phyloP scores from a whole-genome alignment of 306 rosid genomes.

The Rosa rugosa region DNA sequence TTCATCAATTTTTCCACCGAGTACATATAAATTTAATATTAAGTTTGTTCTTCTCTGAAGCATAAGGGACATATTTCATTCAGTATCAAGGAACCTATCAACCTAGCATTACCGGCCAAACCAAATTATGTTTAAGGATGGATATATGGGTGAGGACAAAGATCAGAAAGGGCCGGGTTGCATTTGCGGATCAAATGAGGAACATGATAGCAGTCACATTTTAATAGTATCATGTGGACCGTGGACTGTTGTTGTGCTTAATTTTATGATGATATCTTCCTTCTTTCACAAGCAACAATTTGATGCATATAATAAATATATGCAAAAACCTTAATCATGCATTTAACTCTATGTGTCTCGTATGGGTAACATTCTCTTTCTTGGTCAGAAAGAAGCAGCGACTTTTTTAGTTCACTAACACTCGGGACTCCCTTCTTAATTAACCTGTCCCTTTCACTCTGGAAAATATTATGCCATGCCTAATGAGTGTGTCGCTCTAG shows the following conservation, averaged over 20 bases:
- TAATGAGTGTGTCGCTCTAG: constrained; percentile 47
- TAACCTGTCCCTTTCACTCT: constrained; percentile 9
- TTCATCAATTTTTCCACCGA: neutral
- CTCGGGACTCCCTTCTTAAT: constrained; percentile 33
- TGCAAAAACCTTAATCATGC: constrained; percentile 21
- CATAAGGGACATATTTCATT: neutral
- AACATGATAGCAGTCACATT: constrained; percentile 43
- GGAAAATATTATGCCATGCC: constrained; percentile 22
- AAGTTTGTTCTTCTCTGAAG: neutral
- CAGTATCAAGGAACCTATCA: neutral
- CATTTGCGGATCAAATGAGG: constrained; percentile 1
- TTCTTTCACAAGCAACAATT: constrained; percentile 31
- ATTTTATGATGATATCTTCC: constrained; percentile 30
- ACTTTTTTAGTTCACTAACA: constrained; percentile 11
- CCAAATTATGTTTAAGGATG: neutral
- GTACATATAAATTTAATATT: neutral
- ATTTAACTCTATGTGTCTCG: neutral
- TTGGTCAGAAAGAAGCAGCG: constrained; percentile 18
- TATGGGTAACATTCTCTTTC: neutral
- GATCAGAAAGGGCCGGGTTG: neutral
- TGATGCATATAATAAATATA: constrained; percentile 2
- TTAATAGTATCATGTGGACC: constrained; percentile 16
- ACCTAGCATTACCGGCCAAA: neutral
- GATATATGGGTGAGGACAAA: constrained; percentile 24
- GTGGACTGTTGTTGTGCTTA: neutral